Evolutionary conservation across 306 rosid genomes (phyloP).

Genomic region (Casuarina glauca): DNA sequence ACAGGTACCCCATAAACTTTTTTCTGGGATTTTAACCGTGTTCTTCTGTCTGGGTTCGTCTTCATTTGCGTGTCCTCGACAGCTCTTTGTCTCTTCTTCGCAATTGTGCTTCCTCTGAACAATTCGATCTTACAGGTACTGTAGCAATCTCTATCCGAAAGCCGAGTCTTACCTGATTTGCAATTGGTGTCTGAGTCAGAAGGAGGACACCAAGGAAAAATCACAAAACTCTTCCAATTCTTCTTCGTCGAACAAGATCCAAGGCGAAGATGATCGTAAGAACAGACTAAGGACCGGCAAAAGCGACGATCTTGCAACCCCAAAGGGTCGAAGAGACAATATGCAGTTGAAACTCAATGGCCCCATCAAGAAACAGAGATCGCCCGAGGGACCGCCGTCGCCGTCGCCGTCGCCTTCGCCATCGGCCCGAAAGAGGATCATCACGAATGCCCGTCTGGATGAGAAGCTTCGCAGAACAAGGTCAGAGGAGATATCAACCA

Average conservation of each 20-base stretch:
- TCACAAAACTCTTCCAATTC: conserved; percentile 76
- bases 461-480: conserved; percentile 61
- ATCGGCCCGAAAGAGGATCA: conserved; percentile 53
- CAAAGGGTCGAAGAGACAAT: conserved; percentile 30
- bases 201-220: conserved; percentile 53
- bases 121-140: conserved; percentile 51
- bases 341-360: conserved; percentile 40
- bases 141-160: conserved; percentile 82
- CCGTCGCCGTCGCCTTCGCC: conserved; percentile 39
- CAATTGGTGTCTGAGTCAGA: conserved; percentile 86
- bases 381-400: conserved; percentile 37
- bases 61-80: not conserved
- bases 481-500: conserved; percentile 53
- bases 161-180: conserved; percentile 53
- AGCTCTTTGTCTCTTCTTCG: not conserved
- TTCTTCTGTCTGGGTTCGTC: not conserved
- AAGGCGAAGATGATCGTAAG: conserved; percentile 21
- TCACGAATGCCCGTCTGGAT: conserved; percentile 45
- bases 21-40: not conserved
- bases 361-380: conserved; percentile 62
- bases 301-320: conserved; percentile 2
- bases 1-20: conserved; percentile 46
- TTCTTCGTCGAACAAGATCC: conserved; percentile 51
- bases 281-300: conserved; percentile 28
- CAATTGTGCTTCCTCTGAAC: not conserved